phyloP scores from a whole-genome alignment of 495 filamentous ascomycete species.

The Tuber aestivum region DNA sequence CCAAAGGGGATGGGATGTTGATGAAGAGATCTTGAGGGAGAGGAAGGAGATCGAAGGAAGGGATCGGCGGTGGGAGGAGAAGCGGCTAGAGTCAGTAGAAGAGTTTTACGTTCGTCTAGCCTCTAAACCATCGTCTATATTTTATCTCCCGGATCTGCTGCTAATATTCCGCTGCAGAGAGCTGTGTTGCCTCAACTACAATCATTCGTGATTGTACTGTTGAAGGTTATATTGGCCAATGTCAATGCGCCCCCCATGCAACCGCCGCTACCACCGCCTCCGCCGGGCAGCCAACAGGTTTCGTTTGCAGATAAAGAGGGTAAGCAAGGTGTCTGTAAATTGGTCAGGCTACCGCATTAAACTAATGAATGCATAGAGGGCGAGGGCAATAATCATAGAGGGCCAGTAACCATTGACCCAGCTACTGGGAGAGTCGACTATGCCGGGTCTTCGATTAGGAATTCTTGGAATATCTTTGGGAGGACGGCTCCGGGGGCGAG shows the following conservation, averaged over 20 bases:
- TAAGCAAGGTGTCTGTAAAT: conserved; percentile 15
- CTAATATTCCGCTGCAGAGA: conserved; percentile 50
- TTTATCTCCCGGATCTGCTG: not conserved
- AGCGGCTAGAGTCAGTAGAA: conserved; percentile 68
- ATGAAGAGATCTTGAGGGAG: conserved; percentile 41
- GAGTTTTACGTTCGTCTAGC: conserved; percentile 68
- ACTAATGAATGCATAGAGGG: conserved; percentile 4
- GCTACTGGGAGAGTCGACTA: conserved; percentile 26
- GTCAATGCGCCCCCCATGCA: conserved; percentile 53
- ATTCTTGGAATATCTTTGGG: conserved; percentile 38
- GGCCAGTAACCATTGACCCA: conserved; percentile 14
- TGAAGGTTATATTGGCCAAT: conserved; percentile 78
- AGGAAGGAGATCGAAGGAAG: conserved; percentile 47
- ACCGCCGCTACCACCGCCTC: conserved; percentile 24
- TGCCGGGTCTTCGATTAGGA: conserved; percentile 23
- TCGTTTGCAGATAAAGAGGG: conserved; percentile 33
- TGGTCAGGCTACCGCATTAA: conserved; percentile 10
- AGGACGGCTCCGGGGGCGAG: conserved; percentile 3
- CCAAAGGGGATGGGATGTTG: conserved; percentile 75
- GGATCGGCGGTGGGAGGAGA: conserved; percentile 45
- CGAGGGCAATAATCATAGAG: conserved; percentile 6
- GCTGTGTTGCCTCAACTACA: conserved; percentile 77
- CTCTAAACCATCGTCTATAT: conserved; percentile 6
- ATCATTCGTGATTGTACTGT: conserved; percentile 85
- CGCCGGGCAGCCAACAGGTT: conserved; percentile 22